Evolutionary conservation across 1,139 yeast genomes (phyloP).

Genomic region (Candida pseudocylindracea): DNA sequence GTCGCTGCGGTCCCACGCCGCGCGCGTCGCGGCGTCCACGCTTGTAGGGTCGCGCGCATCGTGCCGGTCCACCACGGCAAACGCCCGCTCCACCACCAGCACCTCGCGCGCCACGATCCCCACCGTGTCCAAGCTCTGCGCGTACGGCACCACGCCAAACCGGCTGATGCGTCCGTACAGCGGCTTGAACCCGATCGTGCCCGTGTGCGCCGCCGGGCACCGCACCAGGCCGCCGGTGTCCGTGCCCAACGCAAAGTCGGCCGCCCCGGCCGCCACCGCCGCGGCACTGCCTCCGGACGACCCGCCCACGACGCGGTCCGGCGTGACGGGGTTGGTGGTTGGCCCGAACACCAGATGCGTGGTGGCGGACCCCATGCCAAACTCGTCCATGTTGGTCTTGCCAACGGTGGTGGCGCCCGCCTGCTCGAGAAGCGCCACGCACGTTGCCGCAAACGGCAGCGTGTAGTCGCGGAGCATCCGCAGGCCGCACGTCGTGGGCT

Average conservation of each 20-base stretch:
- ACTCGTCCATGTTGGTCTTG: conserved; percentile 89
- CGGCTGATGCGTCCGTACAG: conserved; percentile 80
- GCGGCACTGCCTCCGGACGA: conserved; percentile 96
- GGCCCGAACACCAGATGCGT: conserved; percentile 41
- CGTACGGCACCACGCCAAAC: conserved; percentile 83
- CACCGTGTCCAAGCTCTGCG: conserved; percentile 87
- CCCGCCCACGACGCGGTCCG: conserved; percentile 45
- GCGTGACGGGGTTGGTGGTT: conserved; percentile 39
- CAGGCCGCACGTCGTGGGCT: conserved; percentile 64
- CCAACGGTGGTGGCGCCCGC: conserved; percentile 42
- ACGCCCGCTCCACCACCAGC: conserved; percentile 22
- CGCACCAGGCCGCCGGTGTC: conserved; percentile 97
- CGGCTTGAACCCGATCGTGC: conserved; percentile 75
- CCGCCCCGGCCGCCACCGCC: conserved; percentile 51
- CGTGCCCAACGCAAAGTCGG: conserved; percentile 59
- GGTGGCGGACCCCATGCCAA: conserved; percentile 83
- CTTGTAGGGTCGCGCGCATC: conserved; percentile 76
- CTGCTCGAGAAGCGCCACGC: conserved; percentile 24
- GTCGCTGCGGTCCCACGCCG: conserved; percentile 5
- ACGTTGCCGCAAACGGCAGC: conserved; percentile 75
- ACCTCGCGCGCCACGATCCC: conserved; percentile 48
- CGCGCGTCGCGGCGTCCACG: conserved; percentile 16
- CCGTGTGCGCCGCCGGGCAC: conserved; percentile 76
- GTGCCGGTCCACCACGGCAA: conserved; percentile 25
- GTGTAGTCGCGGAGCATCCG: conserved; percentile 27